These are phyloP conservation scores for Heterobasidion occidentale DNA, from an alignment of 1,284 basidiomycete genomes.

Conservation along the genomic window DNA sequence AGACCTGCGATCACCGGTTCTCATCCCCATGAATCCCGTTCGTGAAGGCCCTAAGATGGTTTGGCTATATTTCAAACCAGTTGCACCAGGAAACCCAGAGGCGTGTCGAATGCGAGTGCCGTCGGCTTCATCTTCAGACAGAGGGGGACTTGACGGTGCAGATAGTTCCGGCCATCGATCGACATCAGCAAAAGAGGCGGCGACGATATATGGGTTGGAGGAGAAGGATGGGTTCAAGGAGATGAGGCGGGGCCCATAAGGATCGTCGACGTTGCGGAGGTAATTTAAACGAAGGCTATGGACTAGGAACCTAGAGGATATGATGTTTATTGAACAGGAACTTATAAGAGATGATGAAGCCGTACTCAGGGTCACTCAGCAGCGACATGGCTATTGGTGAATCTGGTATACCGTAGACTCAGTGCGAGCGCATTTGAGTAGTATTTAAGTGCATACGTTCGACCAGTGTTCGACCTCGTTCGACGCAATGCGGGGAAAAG, in stretches of 20 bases:
- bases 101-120: conserved; percentile 23
- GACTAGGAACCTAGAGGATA: conserved; percentile 63
- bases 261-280: conserved; percentile 82
- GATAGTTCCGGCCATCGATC: conserved; percentile 81
- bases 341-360: background rate
- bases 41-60: conserved; percentile 61
- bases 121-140: conserved; percentile 57
- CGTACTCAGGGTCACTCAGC: conserved; percentile 54
- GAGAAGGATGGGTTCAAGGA: conserved; percentile 67
- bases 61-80: conserved; percentile 70
- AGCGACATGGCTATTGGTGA: conserved; percentile 43
- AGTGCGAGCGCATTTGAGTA: too few relatives aligned
- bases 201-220: conserved; percentile 75
- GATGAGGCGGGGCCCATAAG: conserved; percentile 74
- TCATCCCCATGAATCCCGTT: conserved; percentile 23
- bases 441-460: too few relatives aligned
- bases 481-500: too few relatives aligned
- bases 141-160: conserved; percentile 56
- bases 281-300: conserved; percentile 82
- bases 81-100: conserved; percentile 48
- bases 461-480: too few relatives aligned
- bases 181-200: conserved; percentile 69
- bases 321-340: background rate
- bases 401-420: too few relatives aligned
- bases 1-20: conserved; percentile 22